Evolutionary conservation across 2,329 filamentous ascomycete species (phyloP), one percentile per base, ranked within the genome.

Genomic region (Aureobasidium sp.): DNA sequence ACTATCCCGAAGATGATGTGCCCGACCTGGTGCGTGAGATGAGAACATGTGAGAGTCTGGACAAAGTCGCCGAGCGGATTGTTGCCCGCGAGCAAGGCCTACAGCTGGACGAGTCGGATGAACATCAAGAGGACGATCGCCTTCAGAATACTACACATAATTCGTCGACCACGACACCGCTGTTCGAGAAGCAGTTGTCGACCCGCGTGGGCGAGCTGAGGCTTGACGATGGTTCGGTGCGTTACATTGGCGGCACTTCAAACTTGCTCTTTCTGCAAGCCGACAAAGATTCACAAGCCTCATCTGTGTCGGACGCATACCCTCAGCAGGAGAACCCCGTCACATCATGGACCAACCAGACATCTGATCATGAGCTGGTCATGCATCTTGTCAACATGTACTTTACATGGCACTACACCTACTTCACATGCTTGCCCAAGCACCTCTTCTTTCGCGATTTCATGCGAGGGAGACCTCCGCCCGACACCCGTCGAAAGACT

Each of bases 381-480:
- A 83, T 87, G 17, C 93, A 97, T 74, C 84, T 99, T 20, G 85
- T 99, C 71, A 93, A 92, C 70, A 92, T 97, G 90, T 99, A 99
- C 76, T 97, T 97, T 76, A 91, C 87, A 68, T 97, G 93, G 89
- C 94, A 97, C 75, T 97, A 97, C 74, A 87, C 91, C 20, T 97
- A 94, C 76, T 99, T 97, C 73, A 93, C 91, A 4, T 94, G 90
- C 0, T 79, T 97, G 7, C 93, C 92, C 14, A 95, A 90, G 72
- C 86, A 82, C 41, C 78, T 96, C 36, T 97, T 99, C 72, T 92
- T 90, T 71, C 83, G 87, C 45, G 92, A 97, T 72, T 97, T 96
- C 68, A 74, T 87, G 48, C 82, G 82, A 15, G 93, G 94, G 0
- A 86, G 82, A 64, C 83, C 84, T 4, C 78, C 79, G 1, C 75